Conservation (phyloP, 2,329 filamentous ascomycete species). For the Botrytis fabae region DNA sequence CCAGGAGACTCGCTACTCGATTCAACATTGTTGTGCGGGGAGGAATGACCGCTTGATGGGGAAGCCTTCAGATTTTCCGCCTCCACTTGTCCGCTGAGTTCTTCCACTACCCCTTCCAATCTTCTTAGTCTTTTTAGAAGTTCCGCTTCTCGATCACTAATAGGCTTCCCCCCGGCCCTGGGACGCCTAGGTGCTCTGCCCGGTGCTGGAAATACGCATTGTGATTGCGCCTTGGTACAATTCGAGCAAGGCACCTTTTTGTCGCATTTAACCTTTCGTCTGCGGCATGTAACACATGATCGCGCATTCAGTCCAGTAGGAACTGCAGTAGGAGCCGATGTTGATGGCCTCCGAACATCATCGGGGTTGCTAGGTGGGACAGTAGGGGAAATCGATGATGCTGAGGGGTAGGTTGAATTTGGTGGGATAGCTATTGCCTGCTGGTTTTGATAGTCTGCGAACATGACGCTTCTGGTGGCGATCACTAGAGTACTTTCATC, state of each 20-base stretch:
- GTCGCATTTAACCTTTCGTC: constrained; percentile 73
- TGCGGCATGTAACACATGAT: constrained; percentile 53
- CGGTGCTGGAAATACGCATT: constrained; percentile 73
- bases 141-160: constrained; percentile 65
- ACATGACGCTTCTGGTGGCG: constrained; percentile 13
- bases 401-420: constrained; percentile 16
- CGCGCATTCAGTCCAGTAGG: constrained; percentile 37
- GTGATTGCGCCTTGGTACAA: constrained; percentile 67
- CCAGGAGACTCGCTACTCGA: constrained; percentile 15
- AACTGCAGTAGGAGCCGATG: constrained; percentile 26
- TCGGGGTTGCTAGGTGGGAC: constrained; percentile 21
- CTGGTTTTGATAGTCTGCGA: constrained; percentile 18
- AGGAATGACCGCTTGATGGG: constrained; percentile 34
- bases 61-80: constrained; percentile 36
- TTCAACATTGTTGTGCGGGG: constrained; percentile 28
- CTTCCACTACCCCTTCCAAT: constrained; percentile 74
- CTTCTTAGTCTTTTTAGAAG: constrained; percentile 70
- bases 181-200: constrained; percentile 69
- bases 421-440: constrained; percentile 12
- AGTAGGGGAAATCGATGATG: constrained; percentile 7
- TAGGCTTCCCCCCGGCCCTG: constrained; percentile 61
- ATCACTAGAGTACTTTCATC: constrained; percentile 7
- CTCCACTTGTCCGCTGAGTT: constrained; percentile 61
- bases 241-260: constrained; percentile 74
- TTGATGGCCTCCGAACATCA: constrained; percentile 25